A percentile compares a stretch with the other conserved stretches of the same genome.
These are phyloP conservation scores for Wickerhamiella bombiphila DNA, from an alignment of 805 yeast genomes.

Conservation along the genomic window DNA sequence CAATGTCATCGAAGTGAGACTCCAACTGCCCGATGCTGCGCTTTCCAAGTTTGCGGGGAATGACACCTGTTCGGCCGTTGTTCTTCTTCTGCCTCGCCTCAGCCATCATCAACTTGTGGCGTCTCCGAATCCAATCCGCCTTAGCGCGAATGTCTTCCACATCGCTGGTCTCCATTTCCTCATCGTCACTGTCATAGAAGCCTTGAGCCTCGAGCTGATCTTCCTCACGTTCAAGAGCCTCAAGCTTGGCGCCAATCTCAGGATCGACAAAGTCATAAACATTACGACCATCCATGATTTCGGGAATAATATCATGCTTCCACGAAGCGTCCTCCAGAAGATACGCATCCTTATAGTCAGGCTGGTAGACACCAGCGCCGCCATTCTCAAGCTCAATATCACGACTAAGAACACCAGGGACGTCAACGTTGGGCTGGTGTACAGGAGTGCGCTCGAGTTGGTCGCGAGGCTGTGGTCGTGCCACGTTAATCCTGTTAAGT, in stretches of 20 bases:
- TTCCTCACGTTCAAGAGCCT: slow-evolving; percentile 94
- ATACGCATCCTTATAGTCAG: slow-evolving; percentile 85
- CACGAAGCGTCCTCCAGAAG: slow-evolving; percentile 89
- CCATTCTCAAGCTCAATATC: slow-evolving; percentile 92
- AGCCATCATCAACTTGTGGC: slow-evolving; percentile 83
- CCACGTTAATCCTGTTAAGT: slow-evolving; percentile 88
- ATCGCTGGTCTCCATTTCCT: slow-evolving; percentile 47
- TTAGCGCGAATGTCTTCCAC: slow-evolving; percentile 60
- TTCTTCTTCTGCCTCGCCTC: slow-evolving; percentile 80
- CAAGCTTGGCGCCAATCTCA: slow-evolving; percentile 83
- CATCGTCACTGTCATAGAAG: slow-evolving; percentile 66
- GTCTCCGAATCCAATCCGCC: slow-evolving; percentile 90
- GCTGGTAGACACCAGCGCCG: slow-evolving; percentile 96
- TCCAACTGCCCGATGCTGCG: slow-evolving; percentile 63
- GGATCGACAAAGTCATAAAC: slow-evolving; percentile 96
- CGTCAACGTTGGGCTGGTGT: slow-evolving; percentile 72
- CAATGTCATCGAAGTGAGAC: slow-evolving; percentile 74
- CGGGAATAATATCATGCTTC: slow-evolving; percentile 97
- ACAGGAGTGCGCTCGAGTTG: slow-evolving; percentile 57
- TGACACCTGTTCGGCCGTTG: slow-evolving; percentile 77
- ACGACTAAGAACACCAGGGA: slow-evolving; percentile 68
- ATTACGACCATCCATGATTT: slow-evolving; percentile 86
- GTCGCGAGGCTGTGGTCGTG: slow-evolving; percentile 80
- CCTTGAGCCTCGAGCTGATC: slow-evolving; percentile 88
- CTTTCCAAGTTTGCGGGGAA: slow-evolving; percentile 66